Evolutionary conservation across 163 green algal species (phyloP).

Genomic region (Chlamydomonas reinhardtii): DNA sequence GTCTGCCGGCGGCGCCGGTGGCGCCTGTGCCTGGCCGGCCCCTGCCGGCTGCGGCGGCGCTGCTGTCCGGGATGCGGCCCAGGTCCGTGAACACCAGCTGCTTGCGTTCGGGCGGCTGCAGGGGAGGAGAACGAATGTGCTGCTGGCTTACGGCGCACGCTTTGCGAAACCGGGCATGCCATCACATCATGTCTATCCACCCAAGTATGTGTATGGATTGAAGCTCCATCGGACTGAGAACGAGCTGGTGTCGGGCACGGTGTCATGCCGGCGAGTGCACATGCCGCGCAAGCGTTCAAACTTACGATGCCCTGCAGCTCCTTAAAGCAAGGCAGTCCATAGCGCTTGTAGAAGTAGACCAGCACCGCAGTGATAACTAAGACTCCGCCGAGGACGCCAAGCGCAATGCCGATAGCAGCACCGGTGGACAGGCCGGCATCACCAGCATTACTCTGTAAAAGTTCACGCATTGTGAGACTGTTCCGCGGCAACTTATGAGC

Average conservation of each 20-base stretch:
- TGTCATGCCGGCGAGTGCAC: too few species aligned
- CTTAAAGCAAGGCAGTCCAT: not conserved
- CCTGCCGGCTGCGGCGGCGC: not conserved
- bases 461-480: not conserved
- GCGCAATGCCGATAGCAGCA: slow-evolving; percentile 4
- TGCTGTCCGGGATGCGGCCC: not conserved
- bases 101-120: slow-evolving; percentile 35
- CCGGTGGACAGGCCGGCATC: not conserved
- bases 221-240: too few species aligned
- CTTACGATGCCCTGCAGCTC: slow-evolving; percentile 30
- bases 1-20: not conserved
- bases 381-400: slow-evolving; percentile 21
- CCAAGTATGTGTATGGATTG: too few species aligned
- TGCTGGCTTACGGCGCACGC: too few species aligned
- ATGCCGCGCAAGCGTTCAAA: too few species aligned
- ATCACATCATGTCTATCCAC: too few species aligned
- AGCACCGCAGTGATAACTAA: not conserved
- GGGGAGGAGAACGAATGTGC: not conserved
- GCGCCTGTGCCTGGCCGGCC: too few species aligned
- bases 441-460: not conserved
- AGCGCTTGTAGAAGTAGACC: not conserved
- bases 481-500: too few species aligned
- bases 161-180: too few species aligned
- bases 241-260: too few species aligned
- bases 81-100: slow-evolving; percentile 32